Percentiles rank a stretch among this genome's conserved stretches.
Conservation (phyloP, 495 filamentous ascomycete genomes). For the Aspergillus cavernicola region DNA sequence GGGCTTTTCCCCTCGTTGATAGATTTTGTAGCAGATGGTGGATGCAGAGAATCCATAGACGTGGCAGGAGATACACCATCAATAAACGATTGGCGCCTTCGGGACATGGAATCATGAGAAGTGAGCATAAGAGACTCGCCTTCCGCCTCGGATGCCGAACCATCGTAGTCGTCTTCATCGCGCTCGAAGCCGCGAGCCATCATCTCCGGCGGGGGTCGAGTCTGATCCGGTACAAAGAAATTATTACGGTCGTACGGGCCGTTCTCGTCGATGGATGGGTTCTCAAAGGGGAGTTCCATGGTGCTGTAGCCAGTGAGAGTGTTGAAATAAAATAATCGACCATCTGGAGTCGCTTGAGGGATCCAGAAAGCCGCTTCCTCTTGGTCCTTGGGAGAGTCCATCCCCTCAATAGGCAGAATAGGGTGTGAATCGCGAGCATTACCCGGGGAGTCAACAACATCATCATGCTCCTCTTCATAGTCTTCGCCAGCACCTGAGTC, state of each 20-base stretch:
- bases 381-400: conserved; percentile 58
- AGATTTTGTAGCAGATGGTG: conserved; percentile 48
- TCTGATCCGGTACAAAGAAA: conserved; percentile 83
- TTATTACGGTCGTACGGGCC: conserved; percentile 86
- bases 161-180: conserved; percentile 81
- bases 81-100: conserved; percentile 61
- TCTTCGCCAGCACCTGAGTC: conserved; percentile 59
- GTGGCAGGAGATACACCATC: conserved; percentile 83
- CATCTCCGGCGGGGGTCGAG: conserved; percentile 86
- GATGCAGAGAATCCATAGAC: conserved; percentile 84
- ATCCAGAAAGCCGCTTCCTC: conserved; percentile 98
- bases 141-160: conserved; percentile 85
- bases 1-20: conserved; percentile 23
- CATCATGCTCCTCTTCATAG: conserved; percentile 66
- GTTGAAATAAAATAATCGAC: conserved; percentile 95
- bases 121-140: conserved; percentile 57
- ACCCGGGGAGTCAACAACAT: conserved; percentile 61
- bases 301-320: conserved; percentile 90
- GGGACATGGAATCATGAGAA: conserved; percentile 55
- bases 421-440: conserved; percentile 53
- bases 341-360: conserved; percentile 92
- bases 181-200: conserved; percentile 78
- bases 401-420: conserved; percentile 64
- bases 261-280: conserved; percentile 74
- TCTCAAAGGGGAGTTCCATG: conserved; percentile 90